These are phyloP conservation scores for Erythrophleum fordii DNA, from an alignment of 306 rosid species.

Conservation along the genomic window DNA sequence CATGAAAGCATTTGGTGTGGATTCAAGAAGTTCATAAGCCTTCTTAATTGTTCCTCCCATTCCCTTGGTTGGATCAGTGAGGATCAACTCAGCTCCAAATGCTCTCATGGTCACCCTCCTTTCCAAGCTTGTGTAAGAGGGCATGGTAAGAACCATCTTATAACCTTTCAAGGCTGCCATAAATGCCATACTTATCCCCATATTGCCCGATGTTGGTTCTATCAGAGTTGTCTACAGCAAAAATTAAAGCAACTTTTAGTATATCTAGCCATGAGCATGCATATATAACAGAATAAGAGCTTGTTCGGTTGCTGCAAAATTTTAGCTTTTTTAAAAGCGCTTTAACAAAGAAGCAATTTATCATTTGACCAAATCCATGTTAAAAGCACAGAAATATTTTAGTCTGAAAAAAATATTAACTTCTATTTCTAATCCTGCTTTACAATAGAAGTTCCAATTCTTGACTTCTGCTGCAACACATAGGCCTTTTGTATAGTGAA, in stretches of 20 bases:
- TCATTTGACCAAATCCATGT: not conserved
- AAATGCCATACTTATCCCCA: constrained; percentile 84
- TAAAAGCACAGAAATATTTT: not conserved
- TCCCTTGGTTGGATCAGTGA: constrained; percentile 75
- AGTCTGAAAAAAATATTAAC: too few species aligned
- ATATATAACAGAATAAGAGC: not conserved
- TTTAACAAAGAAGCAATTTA: not conserved
- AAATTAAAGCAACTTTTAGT: not conserved
- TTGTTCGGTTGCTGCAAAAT: not conserved
- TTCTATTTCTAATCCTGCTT: not conserved
- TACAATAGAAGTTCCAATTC: not conserved
- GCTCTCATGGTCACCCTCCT: constrained; percentile 78
- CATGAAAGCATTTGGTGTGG: constrained; percentile 72
- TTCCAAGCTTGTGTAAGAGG: constrained; percentile 79
- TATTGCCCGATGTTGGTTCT: constrained; percentile 80
- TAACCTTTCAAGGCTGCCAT: constrained; percentile 74
- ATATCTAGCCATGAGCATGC: not conserved
- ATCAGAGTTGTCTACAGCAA: constrained; percentile 60
- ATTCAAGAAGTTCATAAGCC: constrained; percentile 67
- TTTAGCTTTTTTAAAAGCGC: not conserved
- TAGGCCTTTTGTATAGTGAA: too few species aligned
- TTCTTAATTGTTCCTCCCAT: constrained; percentile 80
- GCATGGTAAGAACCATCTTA: constrained; percentile 72
- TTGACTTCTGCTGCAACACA: not conserved
- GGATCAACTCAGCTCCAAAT: constrained; percentile 69